These are phyloP conservation scores for Oldenlandia corymbosa DNA, from an alignment of 257 asterid species.

Conservation along the genomic window DNA sequence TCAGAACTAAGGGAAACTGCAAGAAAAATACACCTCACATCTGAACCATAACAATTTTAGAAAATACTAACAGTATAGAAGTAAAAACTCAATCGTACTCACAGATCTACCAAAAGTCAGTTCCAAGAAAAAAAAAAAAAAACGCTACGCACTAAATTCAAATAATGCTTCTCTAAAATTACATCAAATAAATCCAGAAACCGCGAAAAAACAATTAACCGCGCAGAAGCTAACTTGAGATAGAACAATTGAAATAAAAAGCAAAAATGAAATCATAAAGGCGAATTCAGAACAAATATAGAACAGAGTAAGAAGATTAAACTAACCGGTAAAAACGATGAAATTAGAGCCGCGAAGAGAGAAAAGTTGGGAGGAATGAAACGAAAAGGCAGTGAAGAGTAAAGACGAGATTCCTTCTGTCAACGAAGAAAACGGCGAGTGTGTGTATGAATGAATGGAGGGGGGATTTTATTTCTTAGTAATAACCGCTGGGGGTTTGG, in stretches of 20 bases:
- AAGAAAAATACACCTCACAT: too few species aligned
- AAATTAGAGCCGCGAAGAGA: not conserved
- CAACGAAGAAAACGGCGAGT: slow-evolving; percentile 17
- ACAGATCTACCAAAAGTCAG: slow-evolving; percentile 17
- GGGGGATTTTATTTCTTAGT: too few species aligned
- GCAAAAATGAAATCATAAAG: not conserved
- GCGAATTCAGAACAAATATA: not conserved
- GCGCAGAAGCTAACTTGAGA: slow-evolving; percentile 4
- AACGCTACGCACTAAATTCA: slow-evolving; percentile 1
- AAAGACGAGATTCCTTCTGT: not conserved
- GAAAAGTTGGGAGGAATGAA: not conserved
- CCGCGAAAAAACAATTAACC: not conserved
- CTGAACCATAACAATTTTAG: too few species aligned
- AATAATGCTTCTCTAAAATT: not conserved
- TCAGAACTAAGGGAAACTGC: too few species aligned
- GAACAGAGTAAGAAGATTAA: not conserved
- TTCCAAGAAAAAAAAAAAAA: not conserved
- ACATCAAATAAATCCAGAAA: not conserved
- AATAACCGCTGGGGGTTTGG: too few species aligned
- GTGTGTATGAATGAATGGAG: too few species aligned
- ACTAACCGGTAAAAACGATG: not conserved
- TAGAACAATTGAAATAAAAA: not conserved
- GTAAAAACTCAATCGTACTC: not conserved
- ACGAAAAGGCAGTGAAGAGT: slow-evolving; percentile 1
- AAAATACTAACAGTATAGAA: too few species aligned